Evolutionary conservation across 495 filamentous ascomycete species (phyloP), one percentile per base, ranked within the genome.

Genomic region (Hyaloscypha hepaticicola): DNA sequence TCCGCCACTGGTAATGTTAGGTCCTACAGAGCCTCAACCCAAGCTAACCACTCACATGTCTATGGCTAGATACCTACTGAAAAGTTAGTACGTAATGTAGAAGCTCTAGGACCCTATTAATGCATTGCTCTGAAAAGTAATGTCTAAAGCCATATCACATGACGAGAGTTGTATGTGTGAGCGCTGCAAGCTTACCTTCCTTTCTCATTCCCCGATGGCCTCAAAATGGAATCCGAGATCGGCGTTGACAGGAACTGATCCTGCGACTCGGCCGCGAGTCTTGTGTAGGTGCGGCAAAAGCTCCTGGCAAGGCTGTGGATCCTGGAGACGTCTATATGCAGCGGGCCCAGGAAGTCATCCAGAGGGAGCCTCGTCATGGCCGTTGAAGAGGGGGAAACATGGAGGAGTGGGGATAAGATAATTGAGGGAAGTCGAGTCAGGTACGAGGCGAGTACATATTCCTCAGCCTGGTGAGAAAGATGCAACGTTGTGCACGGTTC

Each of bases 231-330:
- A 58, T 72, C 85, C 33, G 88, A 91, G 63, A 95, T 88, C 2
- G 91, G 91, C 2, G 90, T 95, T 3, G 90, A 83, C 29, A 95
- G 77, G 62, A 93, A 93, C 72, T 93, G 90, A 51, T 90, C 77
- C 34, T 81, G 71, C 6, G 89, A 90, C 9, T 84, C 78, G 61
- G 85, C 77, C 27, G 90, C 88, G 55, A 95, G 79, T 21, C 83
- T 68, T 53, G 76, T 76, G 69, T 88, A 95, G 33, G 83, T 86
- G 29, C 67, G 75, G 58, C 81, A 83, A 38, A 93, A 84, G 59
- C 82, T 82, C 57, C 77, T 79, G 1, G 90, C 85, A 53, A 94
- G 78, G 59, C 77, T 75, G 61, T 88, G 80, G 12, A 89, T 79
- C 34, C 79, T 77, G 7, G 72, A 60, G 28, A 73, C 64, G 66